These are phyloP conservation scores for Sungouiella thailandica DNA, from an alignment of 805 yeast genomes.

Conservation along the genomic window DNA sequence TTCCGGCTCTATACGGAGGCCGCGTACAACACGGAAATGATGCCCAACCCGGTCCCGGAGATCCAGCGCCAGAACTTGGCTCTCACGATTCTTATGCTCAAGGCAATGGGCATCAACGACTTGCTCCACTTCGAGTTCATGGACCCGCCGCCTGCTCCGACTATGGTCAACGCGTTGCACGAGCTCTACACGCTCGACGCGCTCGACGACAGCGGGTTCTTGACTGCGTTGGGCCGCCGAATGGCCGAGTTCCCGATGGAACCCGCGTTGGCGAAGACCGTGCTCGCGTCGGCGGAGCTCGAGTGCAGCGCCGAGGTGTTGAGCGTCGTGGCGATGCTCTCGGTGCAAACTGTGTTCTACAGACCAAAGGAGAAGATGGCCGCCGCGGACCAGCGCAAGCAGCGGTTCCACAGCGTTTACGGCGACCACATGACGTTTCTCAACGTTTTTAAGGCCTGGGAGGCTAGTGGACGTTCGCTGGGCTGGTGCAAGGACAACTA, in stretches of 20 bases:
- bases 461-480: slow-evolving; percentile 44
- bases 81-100: slow-evolving; percentile 75
- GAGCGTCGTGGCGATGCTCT: slow-evolving; percentile 83
- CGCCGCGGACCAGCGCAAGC: slow-evolving; percentile 72
- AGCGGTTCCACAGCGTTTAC: slow-evolving; percentile 64
- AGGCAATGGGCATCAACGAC: slow-evolving; percentile 88
- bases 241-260: slow-evolving; percentile 96
- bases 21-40: slow-evolving; percentile 74
- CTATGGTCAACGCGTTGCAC: slow-evolving; percentile 73
- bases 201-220: slow-evolving; percentile 66
- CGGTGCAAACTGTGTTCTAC: slow-evolving; percentile 76
- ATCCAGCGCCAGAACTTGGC: slow-evolving; percentile 85
- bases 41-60: slow-evolving; percentile 80
- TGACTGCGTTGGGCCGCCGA: slow-evolving; percentile 72
- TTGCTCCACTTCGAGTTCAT: slow-evolving; percentile 78
- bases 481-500: slow-evolving; percentile 80
- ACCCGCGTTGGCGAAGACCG: slow-evolving; percentile 78
- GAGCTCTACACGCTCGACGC: slow-evolving; percentile 82
- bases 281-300: slow-evolving; percentile 65
- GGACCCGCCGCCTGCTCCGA: slow-evolving; percentile 82
- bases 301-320: slow-evolving; percentile 77
- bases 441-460: slow-evolving; percentile 79
- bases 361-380: slow-evolving; percentile 76
- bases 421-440: slow-evolving; percentile 85
- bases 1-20: slow-evolving; percentile 84